Evolutionary conservation across 352 stramenopile genomes (phyloP), one percentile per base, ranked within the genome.

Genomic region (Pythium coloratum): DNA sequence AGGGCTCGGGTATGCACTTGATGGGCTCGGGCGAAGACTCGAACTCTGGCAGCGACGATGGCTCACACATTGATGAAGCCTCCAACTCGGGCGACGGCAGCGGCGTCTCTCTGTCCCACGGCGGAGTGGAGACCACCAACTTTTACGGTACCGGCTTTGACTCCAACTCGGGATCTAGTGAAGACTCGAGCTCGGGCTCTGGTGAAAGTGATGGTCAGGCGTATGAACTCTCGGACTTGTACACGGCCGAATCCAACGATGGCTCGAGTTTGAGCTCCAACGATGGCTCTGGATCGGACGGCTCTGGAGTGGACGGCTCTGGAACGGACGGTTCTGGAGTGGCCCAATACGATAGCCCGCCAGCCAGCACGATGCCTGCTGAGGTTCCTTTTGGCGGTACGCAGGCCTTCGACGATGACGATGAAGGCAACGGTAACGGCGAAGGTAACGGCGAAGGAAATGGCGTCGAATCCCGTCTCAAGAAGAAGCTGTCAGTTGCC

Each of bases 161-260:
- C n/a, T 55, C n/a, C n/a, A 26, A 30, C 49, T 55, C 49, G 20
- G 20, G 20, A 26, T 14, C 6, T 13, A 28, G 28, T n/a, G 50
- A 57, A 12, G 50, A 57, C 28, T 57, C 50, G 26, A 40, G 14
- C 50, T 57, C 50, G 12, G 50, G 50, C 26, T 40, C 28, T 57
- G 50, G 50, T 32, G 46, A 53, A 6, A 4, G 28, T 53, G 46
- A 53, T 6, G 13, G 9, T 14, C 20, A 20, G 18, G 3, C 18
- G 14, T 12, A 53, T n/a, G n/a, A 20, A 10, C 16, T 57, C 2
- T 14, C 50, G 3, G 50, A 57, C n/a, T 40, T 57, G 12, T 57
- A 40, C 46, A 38, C 8, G 12, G 36, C 4, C 6, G 16, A 12
- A 4, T 44, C 36, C 46, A 54, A 54, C 10, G 46, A 54, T 26